Evolutionary conservation across 1,139 yeast species (phyloP).

Genomic region (Geotrichum europaeum): DNA sequence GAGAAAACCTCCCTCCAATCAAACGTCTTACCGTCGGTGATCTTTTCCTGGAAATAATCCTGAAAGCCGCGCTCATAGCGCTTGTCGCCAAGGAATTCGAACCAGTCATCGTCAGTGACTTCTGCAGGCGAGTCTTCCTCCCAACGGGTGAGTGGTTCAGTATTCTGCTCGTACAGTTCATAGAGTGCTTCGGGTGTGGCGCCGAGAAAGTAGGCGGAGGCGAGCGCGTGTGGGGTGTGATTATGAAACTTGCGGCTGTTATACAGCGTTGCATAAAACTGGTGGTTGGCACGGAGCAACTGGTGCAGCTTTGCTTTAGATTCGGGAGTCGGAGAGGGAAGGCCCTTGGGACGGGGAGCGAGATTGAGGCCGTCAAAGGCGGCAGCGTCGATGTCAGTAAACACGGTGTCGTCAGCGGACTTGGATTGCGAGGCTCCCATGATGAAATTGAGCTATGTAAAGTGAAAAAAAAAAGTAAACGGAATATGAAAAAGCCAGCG

Average conservation of each 20-base stretch:
- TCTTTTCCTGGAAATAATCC: conserved; percentile 31
- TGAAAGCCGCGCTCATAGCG: conserved; percentile 30
- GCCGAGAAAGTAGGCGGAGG: conserved; percentile 25
- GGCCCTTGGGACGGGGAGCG: conserved; percentile 16
- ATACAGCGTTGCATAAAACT: conserved; percentile 29
- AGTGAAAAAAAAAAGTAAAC: background rate
- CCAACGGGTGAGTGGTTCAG: conserved; percentile 20
- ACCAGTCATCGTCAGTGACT: conserved; percentile 33
- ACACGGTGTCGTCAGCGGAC: background rate
- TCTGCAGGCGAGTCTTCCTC: conserved; percentile 32
- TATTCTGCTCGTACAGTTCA: conserved; percentile 20
- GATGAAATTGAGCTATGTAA: background rate
- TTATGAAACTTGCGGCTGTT: conserved; percentile 31
- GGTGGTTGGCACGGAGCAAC: conserved; percentile 31
- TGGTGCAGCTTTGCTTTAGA: conserved; percentile 24
- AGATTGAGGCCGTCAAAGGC: conserved; percentile 21
- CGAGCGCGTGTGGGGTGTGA: conserved; percentile 29
- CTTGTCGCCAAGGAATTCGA: conserved; percentile 26
- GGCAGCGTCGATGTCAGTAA: background rate
- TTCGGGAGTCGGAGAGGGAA: conserved; percentile 22
- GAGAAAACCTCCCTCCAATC: conserved; percentile 29
- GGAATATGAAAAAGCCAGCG: background rate
- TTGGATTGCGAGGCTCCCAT: conserved; percentile 12
- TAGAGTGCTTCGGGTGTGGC: conserved; percentile 21
- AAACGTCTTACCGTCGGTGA: conserved; percentile 24